Conservation (phyloP, 1,284 basidiomycete species). For the Rhodotorula sp. region DNA sequence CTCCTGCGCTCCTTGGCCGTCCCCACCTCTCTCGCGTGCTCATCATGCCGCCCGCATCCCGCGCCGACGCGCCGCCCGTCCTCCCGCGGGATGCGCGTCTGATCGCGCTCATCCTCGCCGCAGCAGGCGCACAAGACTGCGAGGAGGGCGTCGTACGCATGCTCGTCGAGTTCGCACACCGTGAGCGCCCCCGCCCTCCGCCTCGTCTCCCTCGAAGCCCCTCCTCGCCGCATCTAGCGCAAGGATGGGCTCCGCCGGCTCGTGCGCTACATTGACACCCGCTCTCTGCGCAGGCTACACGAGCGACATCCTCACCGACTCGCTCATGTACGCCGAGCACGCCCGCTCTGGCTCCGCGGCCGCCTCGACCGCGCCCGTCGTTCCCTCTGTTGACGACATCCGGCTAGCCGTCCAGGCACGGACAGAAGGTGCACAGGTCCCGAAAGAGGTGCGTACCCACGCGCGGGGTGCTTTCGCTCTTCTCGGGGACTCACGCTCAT, state of each 20-base stretch:
- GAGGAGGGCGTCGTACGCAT: slow-evolving; percentile 93
- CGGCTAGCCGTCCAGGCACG: slow-evolving; percentile 87
- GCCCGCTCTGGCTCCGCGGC: slow-evolving; percentile 56
- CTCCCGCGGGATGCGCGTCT: slow-evolving; percentile 82
- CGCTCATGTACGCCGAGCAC: slow-evolving; percentile 91
- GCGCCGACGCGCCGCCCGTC: slow-evolving; percentile 13
- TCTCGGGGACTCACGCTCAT: too few relatives aligned
- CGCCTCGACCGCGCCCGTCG: slow-evolving; percentile 1
- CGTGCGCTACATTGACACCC: background rate
- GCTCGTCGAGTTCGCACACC: slow-evolving; percentile 90
- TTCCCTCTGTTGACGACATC: slow-evolving; percentile 72
- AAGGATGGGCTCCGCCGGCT: background rate
- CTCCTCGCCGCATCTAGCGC: background rate
- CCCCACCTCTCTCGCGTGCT: background rate
- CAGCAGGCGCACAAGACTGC: slow-evolving; percentile 90
- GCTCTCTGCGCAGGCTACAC: slow-evolving; percentile 64
- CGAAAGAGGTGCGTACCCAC: slow-evolving; percentile 74
- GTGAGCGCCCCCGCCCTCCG: slow-evolving; percentile 52
- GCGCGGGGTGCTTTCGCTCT: too few relatives aligned
- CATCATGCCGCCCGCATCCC: slow-evolving; percentile 1
- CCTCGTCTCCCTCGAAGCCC: background rate
- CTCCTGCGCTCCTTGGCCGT: background rate
- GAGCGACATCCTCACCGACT: slow-evolving; percentile 84
- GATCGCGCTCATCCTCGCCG: slow-evolving; percentile 87
- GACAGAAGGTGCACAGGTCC: slow-evolving; percentile 93